Evolutionary conservation across 2,329 filamentous ascomycete genomes (phyloP).

Genomic region (Xylaria polymorpha): DNA sequence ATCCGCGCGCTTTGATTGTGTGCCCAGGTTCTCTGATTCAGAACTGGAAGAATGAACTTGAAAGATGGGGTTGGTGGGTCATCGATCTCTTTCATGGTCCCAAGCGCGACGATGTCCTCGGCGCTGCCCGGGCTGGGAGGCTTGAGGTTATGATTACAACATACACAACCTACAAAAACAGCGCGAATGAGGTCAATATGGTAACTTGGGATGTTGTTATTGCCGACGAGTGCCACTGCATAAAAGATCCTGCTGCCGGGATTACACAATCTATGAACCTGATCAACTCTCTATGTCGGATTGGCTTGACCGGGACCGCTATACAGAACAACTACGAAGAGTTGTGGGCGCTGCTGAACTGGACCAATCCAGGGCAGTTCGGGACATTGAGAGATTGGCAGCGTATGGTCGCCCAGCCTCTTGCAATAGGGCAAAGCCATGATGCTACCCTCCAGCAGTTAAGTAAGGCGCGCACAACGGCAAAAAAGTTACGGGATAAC

Average conservation of each 20-base stretch:
- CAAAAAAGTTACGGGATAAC: slow-evolving; percentile 85
- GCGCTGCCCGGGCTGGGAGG: slow-evolving; percentile 78
- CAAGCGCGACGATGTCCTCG: slow-evolving; percentile 74
- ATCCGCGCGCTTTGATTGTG: slow-evolving; percentile 84
- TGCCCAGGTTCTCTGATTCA: slow-evolving; percentile 89
- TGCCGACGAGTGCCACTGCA: slow-evolving; percentile 90
- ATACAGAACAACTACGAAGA: slow-evolving; percentile 99
- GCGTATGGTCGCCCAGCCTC: slow-evolving; percentile 77
- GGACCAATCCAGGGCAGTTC: slow-evolving; percentile 86
- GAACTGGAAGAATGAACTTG: slow-evolving; percentile 90
- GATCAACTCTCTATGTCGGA: slow-evolving; percentile 89
- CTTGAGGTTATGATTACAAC: slow-evolving; percentile 95
- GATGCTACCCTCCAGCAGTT: slow-evolving; percentile 88
- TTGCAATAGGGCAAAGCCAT: slow-evolving; percentile 91
- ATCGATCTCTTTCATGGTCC: slow-evolving; percentile 82
- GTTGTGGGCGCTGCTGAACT: slow-evolving; percentile 94
- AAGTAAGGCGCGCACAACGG: slow-evolving; percentile 81
- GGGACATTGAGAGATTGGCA: slow-evolving; percentile 79
- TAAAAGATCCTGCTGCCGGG: slow-evolving; percentile 83
- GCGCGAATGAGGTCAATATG: slow-evolving; percentile 78
- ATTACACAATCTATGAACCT: slow-evolving; percentile 89
- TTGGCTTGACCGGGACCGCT: slow-evolving; percentile 93
- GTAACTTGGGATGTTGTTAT: slow-evolving; percentile 94
- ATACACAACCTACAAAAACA: slow-evolving; percentile 88
- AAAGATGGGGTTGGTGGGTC: slow-evolving; percentile 96